Base-by-base conservation (phyloP, 2,329 filamentous ascomycete species). In the Lasiodiplodia gonubiensis region DNA sequence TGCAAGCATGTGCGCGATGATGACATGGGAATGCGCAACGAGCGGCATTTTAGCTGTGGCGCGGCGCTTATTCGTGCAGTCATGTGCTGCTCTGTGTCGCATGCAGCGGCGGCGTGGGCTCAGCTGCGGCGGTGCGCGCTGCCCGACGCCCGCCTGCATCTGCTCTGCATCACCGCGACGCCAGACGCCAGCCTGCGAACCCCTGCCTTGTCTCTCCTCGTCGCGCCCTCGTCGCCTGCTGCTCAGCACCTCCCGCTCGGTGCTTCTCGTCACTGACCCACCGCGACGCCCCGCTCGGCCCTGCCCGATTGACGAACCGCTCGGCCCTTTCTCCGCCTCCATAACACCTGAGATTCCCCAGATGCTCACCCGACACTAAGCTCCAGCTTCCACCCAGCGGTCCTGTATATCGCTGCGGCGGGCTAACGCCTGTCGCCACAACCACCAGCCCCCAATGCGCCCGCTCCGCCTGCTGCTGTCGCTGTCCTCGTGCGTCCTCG, bases 401-500 rank as follows among this genome's bases (percentile, higher is more conserved):
- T 60, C 53, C 54, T 61, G 35, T 27, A 61, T 63, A 33, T 46
- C 55, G 33, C 49, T 18, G 48, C 66, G 66, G 55, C 57, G 66
- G 48, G 66, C 55, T 11, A 21, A 16, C 12, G 64, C 64, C 64
- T 66, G 64, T 66, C 66, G 64, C 54, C 35, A 18, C 30, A 23
- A 23, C 23, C 39, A 27, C 35, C 42, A 8, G 35, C 57, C 64
- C 42, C 48, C 48, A 57, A 81, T 81, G 79, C 76, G 78, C 64
- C 79, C 75, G 64, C 70, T 80, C 52, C 79, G 78, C 69, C 77
- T 81, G 60, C 73, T 81, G 54, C 72, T 84, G 27, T 79, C 81
- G 66, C 75, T 84, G 61, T 72, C 77, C n/a, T 77, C 79, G 60
- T 81, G 77, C 74, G 69, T 83, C 53, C 63, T 81, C 48, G 77